A percentile compares a stretch with the other conserved stretches of the same genome.
phyloP scores from a whole-genome alignment of 257 asterid genomes.

The Jacaranda copaia region DNA sequence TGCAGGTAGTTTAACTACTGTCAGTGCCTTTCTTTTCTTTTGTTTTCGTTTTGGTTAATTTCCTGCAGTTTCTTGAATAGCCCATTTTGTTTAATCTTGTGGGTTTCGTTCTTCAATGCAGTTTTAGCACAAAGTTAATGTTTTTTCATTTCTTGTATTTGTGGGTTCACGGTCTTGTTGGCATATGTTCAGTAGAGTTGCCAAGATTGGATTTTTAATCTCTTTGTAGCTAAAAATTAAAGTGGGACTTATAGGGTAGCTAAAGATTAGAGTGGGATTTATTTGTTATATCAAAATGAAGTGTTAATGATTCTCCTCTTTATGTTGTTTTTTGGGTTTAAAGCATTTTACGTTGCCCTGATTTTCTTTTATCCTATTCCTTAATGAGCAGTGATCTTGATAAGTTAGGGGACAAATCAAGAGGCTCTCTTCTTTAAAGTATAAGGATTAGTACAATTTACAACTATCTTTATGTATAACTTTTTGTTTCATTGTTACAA shows the following conservation, averaged over 20 bases:
- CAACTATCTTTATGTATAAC: background rate
- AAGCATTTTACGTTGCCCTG: background rate
- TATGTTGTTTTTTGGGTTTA: slow-evolving; percentile 12
- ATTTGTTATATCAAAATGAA: background rate
- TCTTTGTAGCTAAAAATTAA: background rate
- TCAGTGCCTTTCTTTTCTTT: background rate
- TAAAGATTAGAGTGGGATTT: background rate
- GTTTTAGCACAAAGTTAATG: background rate
- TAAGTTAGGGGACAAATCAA: background rate
- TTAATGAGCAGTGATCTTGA: background rate
- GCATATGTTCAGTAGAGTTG: slow-evolving; percentile 20
- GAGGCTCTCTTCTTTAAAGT: background rate
- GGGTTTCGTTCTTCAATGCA: slow-evolving; percentile 30
- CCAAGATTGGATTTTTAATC: slow-evolving; percentile 20
- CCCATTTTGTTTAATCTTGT: slow-evolving; percentile 6
- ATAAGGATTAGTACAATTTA: background rate
- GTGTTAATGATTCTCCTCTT: background rate
- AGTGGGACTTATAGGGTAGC: background rate
- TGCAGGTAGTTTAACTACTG: slow-evolving; percentile 35
- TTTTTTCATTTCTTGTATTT: slow-evolving; percentile 3
- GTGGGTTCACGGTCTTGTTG: slow-evolving; percentile 6
- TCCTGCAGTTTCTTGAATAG: slow-evolving; percentile 15
- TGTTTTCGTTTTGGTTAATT: background rate
- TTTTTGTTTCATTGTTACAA: background rate
- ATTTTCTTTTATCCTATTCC: background rate